Base-by-base conservation (phyloP, 2,329 filamentous ascomycete species). In the Xylariales sp. region DNA sequence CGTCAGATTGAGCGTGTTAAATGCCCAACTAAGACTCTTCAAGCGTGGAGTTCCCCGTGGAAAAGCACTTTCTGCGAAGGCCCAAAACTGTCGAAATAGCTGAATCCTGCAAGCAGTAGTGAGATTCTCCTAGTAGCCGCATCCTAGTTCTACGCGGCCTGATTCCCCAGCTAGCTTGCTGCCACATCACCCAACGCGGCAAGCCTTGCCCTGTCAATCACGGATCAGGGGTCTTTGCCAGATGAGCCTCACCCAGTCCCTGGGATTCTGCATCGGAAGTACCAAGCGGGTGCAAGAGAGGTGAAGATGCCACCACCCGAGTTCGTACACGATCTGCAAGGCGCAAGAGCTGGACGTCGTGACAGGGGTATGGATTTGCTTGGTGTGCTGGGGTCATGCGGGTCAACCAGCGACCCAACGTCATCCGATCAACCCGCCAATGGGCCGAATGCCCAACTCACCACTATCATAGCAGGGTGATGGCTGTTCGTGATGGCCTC, bases 101-200 rank as follows among this genome's bases (percentile, higher is more conserved):
- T n/a, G n/a, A n/a, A n/a, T n/a, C n/a, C n/a, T n/a, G n/a, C n/a
- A n/a, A n/a, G n/a, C n/a, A n/a, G n/a, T n/a, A n/a, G n/a, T n/a
- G n/a, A n/a, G n/a, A n/a, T n/a, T n/a, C n/a, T n/a, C n/a, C n/a
- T n/a, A n/a, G n/a, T n/a, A n/a, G n/a, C n/a, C n/a, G n/a, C n/a
- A n/a, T n/a, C n/a, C n/a, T n/a, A n/a, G n/a, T n/a, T n/a, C n/a
- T n/a, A n/a, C n/a, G n/a, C n/a, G n/a, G n/a, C n/a, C n/a, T n/a
- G n/a, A 27, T n/a, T 32, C 7, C 29, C 15, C 29, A 32, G 29
- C 29, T 32, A 32, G 29, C 21, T 32, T 31, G 31, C 33, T 45
- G 43, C 43, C 35, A 39, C 28, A 34, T 38, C 38, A 45, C 43
- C 43, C 43, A 45, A 45, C 43, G 28, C 42, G 36, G 34, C 33